phyloP scores from a whole-genome alignment of 2,329 filamentous ascomycete genomes.

The Aspergillus terreus region DNA sequence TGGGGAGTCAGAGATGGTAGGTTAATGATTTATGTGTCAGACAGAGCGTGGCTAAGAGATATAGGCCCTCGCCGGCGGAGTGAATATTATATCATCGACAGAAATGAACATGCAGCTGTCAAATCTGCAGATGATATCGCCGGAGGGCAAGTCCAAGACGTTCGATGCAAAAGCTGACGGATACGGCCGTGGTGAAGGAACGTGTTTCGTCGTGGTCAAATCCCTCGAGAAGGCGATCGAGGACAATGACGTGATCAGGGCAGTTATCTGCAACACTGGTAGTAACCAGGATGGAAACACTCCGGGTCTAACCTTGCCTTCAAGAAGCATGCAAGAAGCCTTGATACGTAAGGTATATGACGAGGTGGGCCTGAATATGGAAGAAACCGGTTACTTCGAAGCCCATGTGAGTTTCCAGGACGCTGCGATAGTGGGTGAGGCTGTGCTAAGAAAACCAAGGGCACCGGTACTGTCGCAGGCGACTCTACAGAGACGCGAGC shows the following conservation, averaged over 20 bases:
- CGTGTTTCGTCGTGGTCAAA: conserved; percentile 3
- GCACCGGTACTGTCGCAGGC: conserved; percentile 34
- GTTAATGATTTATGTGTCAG: background rate
- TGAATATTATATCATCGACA: background rate
- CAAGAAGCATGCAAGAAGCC: conserved; percentile 5
- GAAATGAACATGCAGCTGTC: background rate
- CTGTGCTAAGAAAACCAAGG: conserved; percentile 7
- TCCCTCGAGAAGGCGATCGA: background rate
- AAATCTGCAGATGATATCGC: conserved; percentile 4
- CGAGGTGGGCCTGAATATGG: conserved; percentile 14
- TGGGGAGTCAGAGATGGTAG: conserved; percentile 15
- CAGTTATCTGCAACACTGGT: conserved; percentile 4
- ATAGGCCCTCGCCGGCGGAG: background rate
- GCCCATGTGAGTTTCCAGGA: conserved; percentile 22
- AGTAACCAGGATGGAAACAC: conserved; percentile 25
- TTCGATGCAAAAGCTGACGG: conserved; percentile 4
- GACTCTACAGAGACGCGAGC: conserved; percentile 18
- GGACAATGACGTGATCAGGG: conserved; percentile 1
- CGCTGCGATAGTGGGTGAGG: too few relatives aligned
- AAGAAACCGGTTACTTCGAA: conserved; percentile 31
- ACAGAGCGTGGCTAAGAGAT: background rate
- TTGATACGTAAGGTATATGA: conserved; percentile 37
- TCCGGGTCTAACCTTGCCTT: conserved; percentile 3
- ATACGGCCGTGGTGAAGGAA: conserved; percentile 6
- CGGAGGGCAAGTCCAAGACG: conserved; percentile 2